These are phyloP conservation scores for Aspergillus pseudoviridinutans DNA, from an alignment of 2,329 filamentous ascomycete genomes.

Conservation along the genomic window DNA sequence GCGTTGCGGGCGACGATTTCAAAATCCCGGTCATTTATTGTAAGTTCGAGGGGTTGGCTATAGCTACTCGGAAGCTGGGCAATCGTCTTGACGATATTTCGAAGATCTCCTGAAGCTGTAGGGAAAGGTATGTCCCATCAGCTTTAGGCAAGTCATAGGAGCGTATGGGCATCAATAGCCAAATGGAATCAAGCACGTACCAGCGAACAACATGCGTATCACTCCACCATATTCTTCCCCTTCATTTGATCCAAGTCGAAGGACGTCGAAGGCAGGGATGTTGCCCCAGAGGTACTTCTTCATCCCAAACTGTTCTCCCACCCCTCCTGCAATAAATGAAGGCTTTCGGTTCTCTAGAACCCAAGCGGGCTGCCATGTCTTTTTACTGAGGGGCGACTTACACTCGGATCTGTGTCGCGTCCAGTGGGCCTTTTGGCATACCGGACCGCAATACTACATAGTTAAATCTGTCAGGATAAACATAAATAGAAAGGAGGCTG, in stretches of 20 bases:
- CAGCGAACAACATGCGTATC: slow-evolving; percentile 34
- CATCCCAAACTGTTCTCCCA: slow-evolving; percentile 4
- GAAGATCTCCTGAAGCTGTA: slow-evolving; percentile 43
- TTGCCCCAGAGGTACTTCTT: slow-evolving; percentile 41
- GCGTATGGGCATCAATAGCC: too few relatives aligned
- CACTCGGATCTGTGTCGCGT: slow-evolving; percentile 1
- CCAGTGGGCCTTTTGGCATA: slow-evolving; percentile 9
- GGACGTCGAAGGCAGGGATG: slow-evolving; percentile 38
- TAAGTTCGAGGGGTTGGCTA: slow-evolving; percentile 16
- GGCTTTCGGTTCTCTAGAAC: background rate
- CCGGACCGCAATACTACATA: slow-evolving; percentile 4
- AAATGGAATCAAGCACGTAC: slow-evolving; percentile 5
- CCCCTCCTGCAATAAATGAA: background rate
- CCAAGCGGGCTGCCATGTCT: slow-evolving; percentile 4
- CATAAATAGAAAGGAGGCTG: too few relatives aligned
- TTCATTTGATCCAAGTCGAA: slow-evolving; percentile 31
- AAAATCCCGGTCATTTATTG: slow-evolving; percentile 41
- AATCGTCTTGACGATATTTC: slow-evolving; percentile 44
- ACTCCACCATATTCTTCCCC: slow-evolving; percentile 17
- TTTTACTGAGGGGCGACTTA: background rate
- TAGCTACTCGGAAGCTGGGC: slow-evolving; percentile 29
- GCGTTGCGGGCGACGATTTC: slow-evolving; percentile 39
- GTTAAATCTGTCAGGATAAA: too few relatives aligned
- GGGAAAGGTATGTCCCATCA: background rate
- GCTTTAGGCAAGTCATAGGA: too few relatives aligned